phyloP scores from a whole-genome alignment of 2,329 filamentous ascomycete genomes.

The Xylariaceae sp. region DNA sequence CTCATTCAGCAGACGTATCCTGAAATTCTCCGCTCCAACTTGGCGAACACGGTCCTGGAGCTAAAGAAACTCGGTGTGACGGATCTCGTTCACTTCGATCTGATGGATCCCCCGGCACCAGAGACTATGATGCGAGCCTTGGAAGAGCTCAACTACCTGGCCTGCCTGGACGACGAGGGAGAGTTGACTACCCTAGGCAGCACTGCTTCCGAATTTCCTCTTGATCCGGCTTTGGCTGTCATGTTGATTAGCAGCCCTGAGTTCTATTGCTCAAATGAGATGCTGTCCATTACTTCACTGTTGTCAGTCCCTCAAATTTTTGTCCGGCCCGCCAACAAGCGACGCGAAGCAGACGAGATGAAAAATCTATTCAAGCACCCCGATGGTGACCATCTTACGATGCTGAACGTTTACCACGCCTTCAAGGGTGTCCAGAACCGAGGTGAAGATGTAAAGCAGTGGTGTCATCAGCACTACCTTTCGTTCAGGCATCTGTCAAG shows the following conservation, averaged over 20 bases:
- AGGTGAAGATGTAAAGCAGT: conserved; percentile 69
- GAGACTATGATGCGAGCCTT: conserved; percentile 98
- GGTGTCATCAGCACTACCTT: conserved; percentile 97
- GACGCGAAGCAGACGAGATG: conserved; percentile 95
- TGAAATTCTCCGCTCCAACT: conserved; percentile 89
- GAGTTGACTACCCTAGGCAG: conserved; percentile 82
- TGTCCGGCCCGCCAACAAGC: conserved; percentile 76
- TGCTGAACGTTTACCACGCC: conserved; percentile 96
- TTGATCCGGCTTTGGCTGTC: conserved; percentile 90
- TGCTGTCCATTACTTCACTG: conserved; percentile 88
- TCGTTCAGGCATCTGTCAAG: conserved; percentile 84
- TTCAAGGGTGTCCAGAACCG: conserved; percentile 76
- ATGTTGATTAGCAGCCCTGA: conserved; percentile 98
- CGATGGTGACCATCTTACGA: conserved; percentile 91
- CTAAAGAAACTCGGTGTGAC: conserved; percentile 95
- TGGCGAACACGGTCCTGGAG: conserved; percentile 91
- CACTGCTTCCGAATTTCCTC: conserved; percentile 88
- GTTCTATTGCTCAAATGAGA: conserved; percentile 98
- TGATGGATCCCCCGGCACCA: conserved; percentile 97
- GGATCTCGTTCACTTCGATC: conserved; percentile 94
- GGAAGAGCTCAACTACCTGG: conserved; percentile 95
- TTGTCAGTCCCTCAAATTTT: conserved; percentile 95
- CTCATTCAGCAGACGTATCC: conserved; percentile 96
- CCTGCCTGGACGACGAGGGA: conserved; percentile 93
- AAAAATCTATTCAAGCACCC: conserved; percentile 88